Base-by-base conservation (phyloP, 768 basidiomycete species). In the Leccinum obscurum region DNA sequence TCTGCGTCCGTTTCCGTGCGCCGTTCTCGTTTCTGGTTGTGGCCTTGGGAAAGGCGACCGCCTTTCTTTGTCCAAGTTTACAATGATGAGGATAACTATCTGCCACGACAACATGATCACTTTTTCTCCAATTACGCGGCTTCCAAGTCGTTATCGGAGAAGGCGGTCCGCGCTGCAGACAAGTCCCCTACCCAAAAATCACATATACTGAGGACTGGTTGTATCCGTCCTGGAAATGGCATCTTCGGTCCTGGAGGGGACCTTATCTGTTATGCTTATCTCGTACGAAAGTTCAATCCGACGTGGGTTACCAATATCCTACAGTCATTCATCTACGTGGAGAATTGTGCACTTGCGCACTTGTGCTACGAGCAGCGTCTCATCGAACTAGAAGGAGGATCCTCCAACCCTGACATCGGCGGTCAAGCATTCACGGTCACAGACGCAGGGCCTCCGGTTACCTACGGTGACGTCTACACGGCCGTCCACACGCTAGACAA, bases 111-210 rank as follows among this genome's bases (percentile, higher is more conserved):
- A 5, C 87, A 89, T 64, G 73, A 80, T 14, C 77, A 87, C 13
- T 88, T 85, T 70, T 91, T 90, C 73, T 92, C 90, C 13, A 92
- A 92, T 69, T 92, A 92, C 58, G 88, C 90, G 0, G 81, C 76
- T 24, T 84, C 87, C 44, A 92, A 92, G 69, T 66, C 75, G 8
- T 72, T 76, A 28, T 89, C 83, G 1, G 90, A 92, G 68, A 63
- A 62, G 37, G 67, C 71, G 11, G 82, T 85, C 13, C 74, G 81
- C 56, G 64, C 67, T 64, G 70, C 83, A 71, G 64, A 83, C 75
- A 56, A 73, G 59, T 68, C 75, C n/a, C 59, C 65, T 2, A 73
- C 76, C 4, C 70, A 60, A 14, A 17, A 68, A 75, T 20, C 61
- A 48, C 58, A 61, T 22, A 66, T 77, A 13, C 69, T 92, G 50